Conservation (phyloP, 1,139 yeast species). For the Suhomyces wounanorum region DNA sequence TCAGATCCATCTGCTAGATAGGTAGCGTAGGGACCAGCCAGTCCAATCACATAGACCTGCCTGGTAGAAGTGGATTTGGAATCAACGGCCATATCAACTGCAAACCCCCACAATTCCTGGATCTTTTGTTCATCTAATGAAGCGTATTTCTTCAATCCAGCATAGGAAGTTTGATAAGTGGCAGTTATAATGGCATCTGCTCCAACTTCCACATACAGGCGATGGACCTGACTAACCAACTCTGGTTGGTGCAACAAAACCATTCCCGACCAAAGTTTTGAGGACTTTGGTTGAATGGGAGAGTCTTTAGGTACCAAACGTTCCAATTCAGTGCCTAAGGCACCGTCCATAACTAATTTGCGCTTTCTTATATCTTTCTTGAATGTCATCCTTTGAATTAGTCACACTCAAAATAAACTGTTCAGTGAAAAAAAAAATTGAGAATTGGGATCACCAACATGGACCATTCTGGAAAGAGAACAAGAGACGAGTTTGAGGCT, state of each 20-base stretch:
- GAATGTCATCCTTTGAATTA: background rate
- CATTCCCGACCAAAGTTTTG: slow-evolving; percentile 64
- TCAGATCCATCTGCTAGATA: slow-evolving; percentile 66
- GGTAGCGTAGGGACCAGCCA: slow-evolving; percentile 77
- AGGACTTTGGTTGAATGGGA: slow-evolving; percentile 22
- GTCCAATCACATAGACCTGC: slow-evolving; percentile 47
- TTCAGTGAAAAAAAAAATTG: background rate
- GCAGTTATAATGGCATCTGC: slow-evolving; percentile 59
- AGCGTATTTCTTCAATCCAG: slow-evolving; percentile 38
- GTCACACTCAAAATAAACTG: background rate
- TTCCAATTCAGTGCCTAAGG: slow-evolving; percentile 22
- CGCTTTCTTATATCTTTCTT: background rate
- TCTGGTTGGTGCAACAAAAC: slow-evolving; percentile 51
- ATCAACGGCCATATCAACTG: slow-evolving; percentile 32
- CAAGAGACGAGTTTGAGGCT: slow-evolving; percentile 43
- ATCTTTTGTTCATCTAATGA: slow-evolving; percentile 29
- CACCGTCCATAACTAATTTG: slow-evolving; percentile 21
- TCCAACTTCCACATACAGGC: slow-evolving; percentile 50
- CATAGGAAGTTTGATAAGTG: slow-evolving; percentile 61
- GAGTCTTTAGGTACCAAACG: slow-evolving; percentile 17
- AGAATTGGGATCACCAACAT: slow-evolving; percentile 10
- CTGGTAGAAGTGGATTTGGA: slow-evolving; percentile 33
- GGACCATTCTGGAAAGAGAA: slow-evolving; percentile 35
- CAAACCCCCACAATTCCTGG: slow-evolving; percentile 29
- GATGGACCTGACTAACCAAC: slow-evolving; percentile 51